Conservation (phyloP, 192 early-diverging fungal species). For the Entophlyctis helioformis region DNA sequence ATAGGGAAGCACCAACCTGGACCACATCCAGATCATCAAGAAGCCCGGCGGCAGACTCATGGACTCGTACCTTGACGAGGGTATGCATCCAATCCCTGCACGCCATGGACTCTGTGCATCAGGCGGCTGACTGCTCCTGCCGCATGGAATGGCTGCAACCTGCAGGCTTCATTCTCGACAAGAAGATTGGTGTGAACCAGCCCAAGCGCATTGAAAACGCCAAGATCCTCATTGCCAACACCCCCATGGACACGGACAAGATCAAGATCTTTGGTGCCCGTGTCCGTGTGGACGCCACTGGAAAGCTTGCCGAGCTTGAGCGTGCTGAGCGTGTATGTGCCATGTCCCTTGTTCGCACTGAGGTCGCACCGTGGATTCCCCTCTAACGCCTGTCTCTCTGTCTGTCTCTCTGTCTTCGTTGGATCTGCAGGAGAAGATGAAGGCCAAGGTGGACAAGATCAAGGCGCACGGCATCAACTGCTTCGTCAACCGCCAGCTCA, state of each 20-base stretch:
- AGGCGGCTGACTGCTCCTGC: too few relatives aligned
- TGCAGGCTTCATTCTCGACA: conserved; percentile 96
- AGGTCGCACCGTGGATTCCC: too few relatives aligned
- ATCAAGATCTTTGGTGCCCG: conserved; percentile 99
- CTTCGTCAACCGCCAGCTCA: conserved; percentile 98
- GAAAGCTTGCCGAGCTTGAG: conserved; percentile 96
- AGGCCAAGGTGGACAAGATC: conserved; percentile 96
- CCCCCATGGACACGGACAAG: conserved; percentile 99
- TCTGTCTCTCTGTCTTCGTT: not conserved
- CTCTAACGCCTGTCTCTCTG: too few relatives aligned
- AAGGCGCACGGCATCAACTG: conserved; percentile 95
- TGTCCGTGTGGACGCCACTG: conserved; percentile 89
- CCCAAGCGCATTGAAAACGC: conserved; percentile 94
- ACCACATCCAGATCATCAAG: conserved; percentile 99
- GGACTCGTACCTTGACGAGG: conserved; percentile 93
- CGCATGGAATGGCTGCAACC: too few relatives aligned
- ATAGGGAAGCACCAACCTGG: conserved; percentile 87
- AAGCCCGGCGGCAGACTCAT: conserved; percentile 88
- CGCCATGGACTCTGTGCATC: not conserved
- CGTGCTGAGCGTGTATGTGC: conserved; percentile 75
- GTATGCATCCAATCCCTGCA: conserved; percentile 14
- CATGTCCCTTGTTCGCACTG: not conserved
- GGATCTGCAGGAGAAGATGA: conserved; percentile 79
- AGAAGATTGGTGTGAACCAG: conserved; percentile 97
- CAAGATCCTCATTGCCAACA: conserved; percentile 94